Evolutionary conservation across 768 basidiomycete species (phyloP).

Genomic region (Naematelia encephala): DNA sequence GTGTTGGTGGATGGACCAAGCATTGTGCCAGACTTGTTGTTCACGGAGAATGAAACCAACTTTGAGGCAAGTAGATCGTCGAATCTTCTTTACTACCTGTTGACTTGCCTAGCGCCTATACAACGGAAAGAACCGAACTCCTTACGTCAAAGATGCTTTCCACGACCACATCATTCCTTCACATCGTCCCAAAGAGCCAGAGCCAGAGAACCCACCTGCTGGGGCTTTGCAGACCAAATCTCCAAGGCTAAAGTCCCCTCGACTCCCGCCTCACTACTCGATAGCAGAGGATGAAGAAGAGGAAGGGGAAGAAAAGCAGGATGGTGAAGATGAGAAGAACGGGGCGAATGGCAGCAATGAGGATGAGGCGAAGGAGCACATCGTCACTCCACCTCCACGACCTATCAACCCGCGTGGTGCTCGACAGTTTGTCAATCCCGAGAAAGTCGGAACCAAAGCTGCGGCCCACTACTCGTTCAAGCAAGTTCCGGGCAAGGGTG

Average conservation of each 20-base stretch:
- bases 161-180: slow-evolving; percentile 91
- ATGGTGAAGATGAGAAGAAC: slow-evolving; percentile 14
- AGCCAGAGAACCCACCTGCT: slow-evolving; percentile 22
- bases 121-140: slow-evolving; percentile 74
- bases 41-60: slow-evolving; percentile 98
- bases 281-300: slow-evolving; percentile 14
- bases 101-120: slow-evolving; percentile 62
- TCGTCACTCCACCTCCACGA: slow-evolving; percentile 45
- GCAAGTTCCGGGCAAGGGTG: slow-evolving; percentile 83
- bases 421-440: slow-evolving; percentile 72
- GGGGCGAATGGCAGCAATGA: slow-evolving; percentile 38
- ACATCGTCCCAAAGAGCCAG: slow-evolving; percentile 63
- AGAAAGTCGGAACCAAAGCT: slow-evolving; percentile 81
- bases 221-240: slow-evolving; percentile 25
- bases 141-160: slow-evolving; percentile 93
- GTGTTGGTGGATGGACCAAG: slow-evolving; percentile 58
- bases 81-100: neutral
- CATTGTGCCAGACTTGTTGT: slow-evolving; percentile 78
- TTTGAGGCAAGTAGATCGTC: slow-evolving; percentile 55
- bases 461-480: slow-evolving; percentile 86
- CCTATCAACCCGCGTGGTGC: slow-evolving; percentile 33
- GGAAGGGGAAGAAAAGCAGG: slow-evolving; percentile 12
- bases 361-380: slow-evolving; percentile 40
- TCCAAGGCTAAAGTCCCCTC: slow-evolving; percentile 30
- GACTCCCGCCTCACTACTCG: slow-evolving; percentile 27